Evolutionary conservation across 768 basidiomycete species (phyloP).

Genomic region (Rhodosporidiobolus odoratus): DNA sequence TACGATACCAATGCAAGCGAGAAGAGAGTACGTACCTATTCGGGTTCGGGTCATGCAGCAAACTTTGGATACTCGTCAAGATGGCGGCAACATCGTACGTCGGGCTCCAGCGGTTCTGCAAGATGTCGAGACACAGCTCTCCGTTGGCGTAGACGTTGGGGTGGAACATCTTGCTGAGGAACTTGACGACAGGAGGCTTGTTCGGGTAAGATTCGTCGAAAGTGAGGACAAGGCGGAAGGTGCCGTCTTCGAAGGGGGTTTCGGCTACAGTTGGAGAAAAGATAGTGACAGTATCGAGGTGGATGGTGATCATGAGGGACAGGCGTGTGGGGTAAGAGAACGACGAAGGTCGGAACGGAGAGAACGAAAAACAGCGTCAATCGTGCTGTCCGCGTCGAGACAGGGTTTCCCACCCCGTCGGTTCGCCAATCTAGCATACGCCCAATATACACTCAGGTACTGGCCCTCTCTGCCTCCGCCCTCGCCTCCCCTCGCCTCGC

Average conservation of each 20-base stretch:
- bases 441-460: too few species aligned
- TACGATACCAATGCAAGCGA: neutral
- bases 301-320: neutral
- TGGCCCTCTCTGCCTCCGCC: too few species aligned
- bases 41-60: conserved; percentile 96
- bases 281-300: too few species aligned
- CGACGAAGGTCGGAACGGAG: too few species aligned
- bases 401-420: too few species aligned
- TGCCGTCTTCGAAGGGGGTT: conserved; percentile 98
- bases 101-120: conserved; percentile 98
- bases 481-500: neutral
- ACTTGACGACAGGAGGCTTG: conserved; percentile 95
- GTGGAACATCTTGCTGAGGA: conserved; percentile 87
- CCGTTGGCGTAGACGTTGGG: conserved; percentile 98
- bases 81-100: conserved; percentile 99
- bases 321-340: neutral
- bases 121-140: conserved; percentile 94
- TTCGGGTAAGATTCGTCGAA: conserved; percentile 99
- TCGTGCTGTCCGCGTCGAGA: neutral
- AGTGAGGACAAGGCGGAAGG: conserved; percentile 88
- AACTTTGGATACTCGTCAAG: conserved; percentile 88
- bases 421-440: too few species aligned
- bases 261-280: conserved; percentile 59
- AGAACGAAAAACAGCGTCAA: neutral
- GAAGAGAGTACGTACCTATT: conserved; percentile 53